phyloP scores from a whole-genome alignment of 2,329 filamentous ascomycete genomes.

The Scedosporium minutisporum region DNA sequence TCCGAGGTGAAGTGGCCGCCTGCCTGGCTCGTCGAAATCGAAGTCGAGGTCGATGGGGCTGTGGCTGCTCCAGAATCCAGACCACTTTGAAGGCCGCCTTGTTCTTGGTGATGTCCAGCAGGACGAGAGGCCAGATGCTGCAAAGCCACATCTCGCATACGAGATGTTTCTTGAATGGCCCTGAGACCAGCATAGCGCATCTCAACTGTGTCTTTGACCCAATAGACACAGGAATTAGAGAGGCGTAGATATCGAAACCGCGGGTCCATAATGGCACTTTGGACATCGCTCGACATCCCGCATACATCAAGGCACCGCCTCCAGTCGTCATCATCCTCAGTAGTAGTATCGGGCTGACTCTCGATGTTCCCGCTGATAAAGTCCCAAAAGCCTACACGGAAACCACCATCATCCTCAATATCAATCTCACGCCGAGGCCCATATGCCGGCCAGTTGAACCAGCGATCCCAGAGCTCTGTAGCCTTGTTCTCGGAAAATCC shows the following conservation, averaged over 20 bases:
- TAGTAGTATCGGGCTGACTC: background rate
- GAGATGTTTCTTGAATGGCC: constrained; percentile 7
- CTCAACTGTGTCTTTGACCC: constrained; percentile 10
- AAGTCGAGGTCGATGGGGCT: background rate
- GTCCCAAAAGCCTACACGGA: background rate
- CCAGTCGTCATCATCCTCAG: background rate
- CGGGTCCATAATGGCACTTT: constrained; percentile 12
- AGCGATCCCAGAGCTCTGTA: too few relatives aligned
- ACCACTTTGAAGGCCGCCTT: background rate
- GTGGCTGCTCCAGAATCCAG: background rate
- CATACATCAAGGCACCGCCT: background rate
- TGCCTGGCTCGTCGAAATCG: background rate
- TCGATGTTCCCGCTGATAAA: background rate
- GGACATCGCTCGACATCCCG: background rate
- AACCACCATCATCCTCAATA: background rate
- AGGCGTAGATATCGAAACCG: constrained; percentile 10
- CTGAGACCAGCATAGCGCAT: constrained; percentile 12
- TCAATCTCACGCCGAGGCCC: background rate
- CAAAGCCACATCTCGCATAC: background rate
- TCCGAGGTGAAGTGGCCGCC: background rate
- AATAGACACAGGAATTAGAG: constrained; percentile 9
- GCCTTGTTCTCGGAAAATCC: too few relatives aligned
- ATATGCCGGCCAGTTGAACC: background rate
- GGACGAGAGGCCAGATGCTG: background rate
- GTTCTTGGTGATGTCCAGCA: background rate